Evolutionary conservation across 2,329 filamentous ascomycete species (phyloP).

Genomic region (Coniochaeta hoffmannii): DNA sequence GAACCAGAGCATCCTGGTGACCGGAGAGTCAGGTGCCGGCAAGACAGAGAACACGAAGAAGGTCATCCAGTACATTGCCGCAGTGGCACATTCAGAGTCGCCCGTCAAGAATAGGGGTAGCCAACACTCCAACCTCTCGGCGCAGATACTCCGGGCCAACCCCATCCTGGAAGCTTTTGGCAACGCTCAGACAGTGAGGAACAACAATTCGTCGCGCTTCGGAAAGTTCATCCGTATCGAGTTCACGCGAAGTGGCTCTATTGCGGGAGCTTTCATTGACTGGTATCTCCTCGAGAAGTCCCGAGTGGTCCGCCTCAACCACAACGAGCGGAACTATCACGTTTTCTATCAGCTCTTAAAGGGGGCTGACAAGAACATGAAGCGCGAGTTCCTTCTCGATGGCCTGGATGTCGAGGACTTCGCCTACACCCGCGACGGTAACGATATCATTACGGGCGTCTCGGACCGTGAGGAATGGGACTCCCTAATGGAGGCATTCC

Average conservation of each 20-base stretch:
- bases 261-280: constrained; percentile 93
- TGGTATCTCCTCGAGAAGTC: constrained; percentile 99
- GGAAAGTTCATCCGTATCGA: constrained; percentile 99
- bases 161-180: constrained; percentile 97
- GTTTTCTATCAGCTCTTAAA: constrained; percentile 93
- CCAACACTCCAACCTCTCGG: constrained; percentile 75
- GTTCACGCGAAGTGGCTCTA: constrained; percentile 80
- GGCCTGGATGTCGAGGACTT: constrained; percentile 78
- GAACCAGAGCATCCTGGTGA: constrained; percentile 97
- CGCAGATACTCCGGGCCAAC: constrained; percentile 93
- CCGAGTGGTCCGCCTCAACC: constrained; percentile 83
- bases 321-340: constrained; percentile 91
- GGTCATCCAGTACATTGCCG: constrained; percentile 95
- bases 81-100: constrained; percentile 80
- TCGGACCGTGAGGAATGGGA: constrained; percentile 91
- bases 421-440: constrained; percentile 82
- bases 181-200: constrained; percentile 94
- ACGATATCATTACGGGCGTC: constrained; percentile 84
- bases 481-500: constrained; percentile 81
- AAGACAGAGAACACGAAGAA: constrained; percentile 99
- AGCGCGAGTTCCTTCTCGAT: constrained; percentile 68
- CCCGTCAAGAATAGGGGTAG: constrained; percentile 50
- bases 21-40: constrained; percentile 93
- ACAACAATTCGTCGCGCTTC: constrained; percentile 97
- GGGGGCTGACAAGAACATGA: constrained; percentile 68